Base-by-base conservation (phyloP, 208 protist species). In the Crithidia brevicula region DNA sequence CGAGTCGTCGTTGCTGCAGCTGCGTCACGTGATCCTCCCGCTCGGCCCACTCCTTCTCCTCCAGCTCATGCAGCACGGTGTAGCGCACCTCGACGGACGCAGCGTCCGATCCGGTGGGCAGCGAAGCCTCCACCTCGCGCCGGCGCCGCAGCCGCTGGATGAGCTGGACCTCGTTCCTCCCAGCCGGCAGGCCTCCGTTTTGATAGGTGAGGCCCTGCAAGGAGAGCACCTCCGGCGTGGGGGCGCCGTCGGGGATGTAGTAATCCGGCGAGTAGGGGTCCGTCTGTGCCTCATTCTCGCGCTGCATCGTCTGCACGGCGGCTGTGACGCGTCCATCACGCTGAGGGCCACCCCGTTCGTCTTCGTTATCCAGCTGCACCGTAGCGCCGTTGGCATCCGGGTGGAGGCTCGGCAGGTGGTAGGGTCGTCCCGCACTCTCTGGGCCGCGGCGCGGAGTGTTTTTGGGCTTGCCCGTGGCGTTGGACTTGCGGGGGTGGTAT, bases 241-340 rank as follows among this genome's bases (percentile, higher is more conserved):
- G 70, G 15, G 85, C 77, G 0, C 73, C 77, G 10, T 92, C 86
- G 0, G 81, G 80, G 42, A 95, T 93, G 72, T 67, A 81, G 77
- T 94, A 97, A 52, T 88, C 86, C 0, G 93, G 93, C 8, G 93
- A 86, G 79, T 95, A 97, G 7, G 93, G 93, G 49, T 89, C 70
- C n/a, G 93, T 97, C 85, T 97, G 93, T 6, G 78, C 75, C 22
- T 97, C 93, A 67, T 91, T 95, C 50, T 97, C 91, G 2, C 91
- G 83, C 38, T 81, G 92, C 20, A 72, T 60, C 11, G 91, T 97
- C 50, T 97, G 91, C 52, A 68, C 73, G 13, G 42, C 46, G 2
- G 56, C 72, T 18, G 50, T 60, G 18, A 64, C 52, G 4, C 54
- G 66, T 31, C 66, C 57, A 16, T 60, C 67, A 0, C 46, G 31